A percentile compares a stretch with the other conserved stretches of the same genome.
Evolutionary conservation across 148 eudicot species (phyloP).

Genomic region (Limonium bicolor): DNA sequence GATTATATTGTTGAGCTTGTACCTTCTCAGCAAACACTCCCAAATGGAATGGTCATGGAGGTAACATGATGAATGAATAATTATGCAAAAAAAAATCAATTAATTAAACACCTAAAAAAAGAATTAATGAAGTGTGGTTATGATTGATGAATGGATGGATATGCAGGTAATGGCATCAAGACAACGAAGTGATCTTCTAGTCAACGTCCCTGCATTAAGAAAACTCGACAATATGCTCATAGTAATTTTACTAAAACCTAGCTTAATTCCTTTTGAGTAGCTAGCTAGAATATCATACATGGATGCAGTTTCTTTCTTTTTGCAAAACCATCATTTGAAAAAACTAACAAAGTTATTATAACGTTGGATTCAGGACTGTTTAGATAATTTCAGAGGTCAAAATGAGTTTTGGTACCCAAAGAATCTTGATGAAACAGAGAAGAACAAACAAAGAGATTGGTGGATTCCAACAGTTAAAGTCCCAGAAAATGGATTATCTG

Average conservation of each 20-base stretch:
- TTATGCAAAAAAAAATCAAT: no score
- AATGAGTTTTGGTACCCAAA: not conserved
- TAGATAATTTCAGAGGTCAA: conserved; percentile 18
- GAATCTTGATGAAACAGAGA: not conserved
- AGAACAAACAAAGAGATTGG: not conserved
- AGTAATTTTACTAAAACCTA: no score
- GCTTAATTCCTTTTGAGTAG: no score
- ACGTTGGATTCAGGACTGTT: conserved; percentile 55
- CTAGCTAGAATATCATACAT: no score
- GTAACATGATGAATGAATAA: no score
- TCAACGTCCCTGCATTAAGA: conserved; percentile 74
- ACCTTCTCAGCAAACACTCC: conserved; percentile 32
- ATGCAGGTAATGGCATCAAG: conserved; percentile 63
- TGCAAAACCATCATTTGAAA: no score
- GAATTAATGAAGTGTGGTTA: no score
- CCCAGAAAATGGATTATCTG: not conserved
- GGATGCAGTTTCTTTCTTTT: no score
- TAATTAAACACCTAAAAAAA: no score
- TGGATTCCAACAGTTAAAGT: not conserved
- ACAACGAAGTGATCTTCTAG: conserved; percentile 60
- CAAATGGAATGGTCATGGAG: conserved; percentile 38
- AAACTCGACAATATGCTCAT: conserved; percentile 85
- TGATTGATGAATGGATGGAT: no score
- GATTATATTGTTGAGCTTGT: conserved; percentile 53
- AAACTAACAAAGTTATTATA: no score